Evolutionary conservation across 1,284 basidiomycete species (phyloP), one percentile per base, ranked within the genome.

Genomic region (Boletus semigastroideus): DNA sequence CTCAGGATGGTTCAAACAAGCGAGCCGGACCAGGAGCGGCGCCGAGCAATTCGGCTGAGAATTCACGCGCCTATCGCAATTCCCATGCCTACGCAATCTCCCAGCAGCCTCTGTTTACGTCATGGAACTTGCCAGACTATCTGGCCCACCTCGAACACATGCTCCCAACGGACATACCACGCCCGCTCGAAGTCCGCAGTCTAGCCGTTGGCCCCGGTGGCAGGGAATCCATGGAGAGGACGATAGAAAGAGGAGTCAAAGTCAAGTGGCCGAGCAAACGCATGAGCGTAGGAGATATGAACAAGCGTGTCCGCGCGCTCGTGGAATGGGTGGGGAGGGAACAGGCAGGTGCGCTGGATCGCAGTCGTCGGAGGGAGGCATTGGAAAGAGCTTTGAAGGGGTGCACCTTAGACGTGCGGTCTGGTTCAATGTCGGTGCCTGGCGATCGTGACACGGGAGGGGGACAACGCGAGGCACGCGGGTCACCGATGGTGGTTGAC

Each of bases 281-380:
- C 47, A 94, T 89, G 81, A 97, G 94, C 59, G 86, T 96, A 22
- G 88, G 86, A 17, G 96, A 99, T 68, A 97, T 99, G 93, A 91
- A 94, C 69, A 98, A 98, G 74, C 85, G 96, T 19, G 93, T 97
- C 19, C 80, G 93, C 42, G 85, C 89, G 51, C 80, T 98, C 52
- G 83, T 96, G 33, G 96, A 98, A 64, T 98, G 93, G 84, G 92
- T 94, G 13, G 89, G 87, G 39, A 79, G 90, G 54, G 87, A 91
- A 65, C 91, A 94, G 67, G 83, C 83, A 1, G 86, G 82, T 59
- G 88, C 89, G 45, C 75, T 79, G 31, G 90, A 90, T 68, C 80
- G 90, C 42, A 79, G 76, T 38, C 79, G 90, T 56, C 74, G 92
- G 59, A 80, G 80, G 52, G 82, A 84, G 48, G 80, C 84, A 19